Base-by-base conservation (phyloP, 768 basidiomycete species). In the Amanita polypyramis region DNA sequence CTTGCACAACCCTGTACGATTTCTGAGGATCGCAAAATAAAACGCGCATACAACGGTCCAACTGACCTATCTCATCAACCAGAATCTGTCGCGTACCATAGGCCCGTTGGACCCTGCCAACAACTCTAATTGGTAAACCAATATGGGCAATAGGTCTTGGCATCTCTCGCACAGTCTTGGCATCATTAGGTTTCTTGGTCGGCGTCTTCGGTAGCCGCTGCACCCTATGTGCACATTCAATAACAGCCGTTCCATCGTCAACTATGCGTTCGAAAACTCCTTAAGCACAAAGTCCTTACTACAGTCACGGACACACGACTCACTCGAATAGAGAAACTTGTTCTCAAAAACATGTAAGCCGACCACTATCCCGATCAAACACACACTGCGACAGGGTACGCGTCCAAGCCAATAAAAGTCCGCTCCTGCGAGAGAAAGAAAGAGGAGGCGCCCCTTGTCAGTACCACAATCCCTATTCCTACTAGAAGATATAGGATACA, bases 401-500 rank as follows among this genome's bases (percentile, higher is more conserved):
- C 78, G 64, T 8, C 83, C 82, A 11, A 90, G 63, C 82, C 82
- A 82, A 59, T 72, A 87, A 53, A 79, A 84, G 48, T 85, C 81
- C 30, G 59, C 54, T 8, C 66, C 82, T 80, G 52, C 29, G n/a
- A n/a, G n/a, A n/a, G n/a, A 45, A 25, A 33, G 5, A 33, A 20
- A 42, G 23, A 42, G 38, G 37, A 30, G 37, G 9, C n/a, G 23
- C 12, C 7, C 1, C 10, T 29, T 2, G 45, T 54, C 29, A 46
- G 36, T 51, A 43, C n/a, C 29, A 43, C 46, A 21, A 3, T 29
- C 19, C 41, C 42, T 37, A 11, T 15, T 9, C 12, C 21, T 3
- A 15, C 15, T 10, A 20, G 21, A 12, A 14, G 41, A 47, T 44
- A 19, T 30, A 12, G 25, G 9, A 17, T 39, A 54, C 15, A 5